Evolutionary conservation across 192 early-diverging fungal genomes (phyloP).

Genomic region (Podila minutissima): DNA sequence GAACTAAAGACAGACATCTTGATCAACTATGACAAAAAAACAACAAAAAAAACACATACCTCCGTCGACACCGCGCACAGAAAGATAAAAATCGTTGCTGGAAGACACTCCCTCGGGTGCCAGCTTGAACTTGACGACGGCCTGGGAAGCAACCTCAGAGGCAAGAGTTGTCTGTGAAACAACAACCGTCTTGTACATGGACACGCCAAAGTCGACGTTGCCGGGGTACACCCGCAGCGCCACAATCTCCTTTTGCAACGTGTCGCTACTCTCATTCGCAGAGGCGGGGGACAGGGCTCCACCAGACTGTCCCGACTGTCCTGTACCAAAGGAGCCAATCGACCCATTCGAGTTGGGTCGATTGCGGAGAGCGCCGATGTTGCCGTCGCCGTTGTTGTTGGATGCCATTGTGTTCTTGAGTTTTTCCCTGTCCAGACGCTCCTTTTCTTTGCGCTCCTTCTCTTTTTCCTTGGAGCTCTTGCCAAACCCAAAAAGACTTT

Average conservation of each 20-base stretch:
- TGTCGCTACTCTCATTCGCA: slow-evolving; percentile 16
- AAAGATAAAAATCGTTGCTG: slow-evolving; percentile 56
- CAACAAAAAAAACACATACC: slow-evolving; percentile 35
- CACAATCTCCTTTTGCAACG: slow-evolving; percentile 48
- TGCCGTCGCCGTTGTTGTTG: slow-evolving; percentile 13
- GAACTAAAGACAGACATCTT: no score
- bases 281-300: slow-evolving; percentile 21
- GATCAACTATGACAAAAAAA: background rate
- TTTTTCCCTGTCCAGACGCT: slow-evolving; percentile 29
- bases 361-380: slow-evolving; percentile 5
- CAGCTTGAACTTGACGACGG: slow-evolving; percentile 63
- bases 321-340: slow-evolving; percentile 3
- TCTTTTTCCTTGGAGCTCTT: slow-evolving; percentile 51
- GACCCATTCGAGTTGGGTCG: slow-evolving; percentile 36
- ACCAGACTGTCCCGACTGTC: background rate
- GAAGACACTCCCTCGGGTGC: slow-evolving; percentile 53
- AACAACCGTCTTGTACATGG: slow-evolving; percentile 63
- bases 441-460: slow-evolving; percentile 45
- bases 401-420: background rate
- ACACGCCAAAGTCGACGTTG: slow-evolving; percentile 63
- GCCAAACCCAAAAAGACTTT: slow-evolving; percentile 45
- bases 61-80: slow-evolving; percentile 62
- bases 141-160: slow-evolving; percentile 58
- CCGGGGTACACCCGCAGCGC: slow-evolving; percentile 66
- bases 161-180: slow-evolving; percentile 56